These are phyloP conservation scores for Nasturtium officinale DNA, from an alignment of 345 rosid genomes.

Conservation along the genomic window DNA sequence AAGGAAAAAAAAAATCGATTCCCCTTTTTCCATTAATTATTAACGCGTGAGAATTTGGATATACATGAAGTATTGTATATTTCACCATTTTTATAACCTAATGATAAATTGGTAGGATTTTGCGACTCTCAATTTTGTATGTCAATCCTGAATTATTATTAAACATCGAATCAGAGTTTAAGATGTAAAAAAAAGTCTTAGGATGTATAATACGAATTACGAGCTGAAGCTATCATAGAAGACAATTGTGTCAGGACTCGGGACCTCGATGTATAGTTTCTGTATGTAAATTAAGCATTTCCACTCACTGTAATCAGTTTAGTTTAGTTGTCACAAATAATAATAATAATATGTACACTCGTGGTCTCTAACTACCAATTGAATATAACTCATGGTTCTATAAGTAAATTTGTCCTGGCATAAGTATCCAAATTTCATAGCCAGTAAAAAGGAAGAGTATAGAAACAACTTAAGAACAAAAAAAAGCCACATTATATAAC, in stretches of 20 bases:
- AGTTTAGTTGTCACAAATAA: slow-evolving; percentile 5
- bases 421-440: background rate
- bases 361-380: slow-evolving; percentile 8
- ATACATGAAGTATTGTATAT: background rate
- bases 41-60: background rate
- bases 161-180: background rate
- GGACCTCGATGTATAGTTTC: too few relatives aligned
- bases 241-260: too few relatives aligned
- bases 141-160: background rate
- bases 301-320: background rate
- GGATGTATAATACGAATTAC: too few relatives aligned
- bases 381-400: background rate
- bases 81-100: background rate
- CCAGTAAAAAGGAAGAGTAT: background rate
- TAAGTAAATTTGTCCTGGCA: background rate
- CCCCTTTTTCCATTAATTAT: background rate
- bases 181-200: too few relatives aligned
- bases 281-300: background rate
- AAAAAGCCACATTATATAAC: background rate
- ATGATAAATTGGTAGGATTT: background rate
- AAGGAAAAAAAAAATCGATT: background rate
- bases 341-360: too few relatives aligned
- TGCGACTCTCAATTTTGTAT: background rate
- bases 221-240: background rate
- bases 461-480: background rate